These are phyloP conservation scores for Lodderomyces orthopsilosis DNA, from an alignment of 1,139 yeast genomes.

Conservation along the genomic window DNA sequence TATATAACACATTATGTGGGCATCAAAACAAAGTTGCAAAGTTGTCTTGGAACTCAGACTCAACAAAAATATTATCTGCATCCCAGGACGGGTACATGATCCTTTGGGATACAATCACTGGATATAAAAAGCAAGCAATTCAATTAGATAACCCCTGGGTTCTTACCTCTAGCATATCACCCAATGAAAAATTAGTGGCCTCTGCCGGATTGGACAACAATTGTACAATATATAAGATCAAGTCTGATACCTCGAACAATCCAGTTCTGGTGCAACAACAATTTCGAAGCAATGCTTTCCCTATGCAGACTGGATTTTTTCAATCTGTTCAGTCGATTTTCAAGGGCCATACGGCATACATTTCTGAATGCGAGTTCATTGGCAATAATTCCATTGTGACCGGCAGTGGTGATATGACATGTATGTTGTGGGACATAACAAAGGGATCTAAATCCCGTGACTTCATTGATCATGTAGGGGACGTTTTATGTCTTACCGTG, in stretches of 20 bases:
- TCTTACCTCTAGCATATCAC: conserved; percentile 69
- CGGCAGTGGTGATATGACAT: conserved; percentile 81
- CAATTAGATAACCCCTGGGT: conserved; percentile 76
- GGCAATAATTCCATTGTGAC: conserved; percentile 55
- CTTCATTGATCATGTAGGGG: conserved; percentile 77
- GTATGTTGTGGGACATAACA: conserved; percentile 75
- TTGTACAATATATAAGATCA: conserved; percentile 64
- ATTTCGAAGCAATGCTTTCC: conserved; percentile 8
- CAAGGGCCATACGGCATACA: conserved; percentile 81
- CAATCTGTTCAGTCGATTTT: conserved; percentile 53
- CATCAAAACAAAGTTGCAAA: conserved; percentile 74
- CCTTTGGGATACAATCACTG: conserved; percentile 79
- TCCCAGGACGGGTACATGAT: conserved; percentile 87
- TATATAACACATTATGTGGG: conserved; percentile 54
- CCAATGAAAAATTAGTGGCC: conserved; percentile 63
- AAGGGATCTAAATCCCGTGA: conserved; percentile 55
- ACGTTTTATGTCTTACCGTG: conserved; percentile 58
- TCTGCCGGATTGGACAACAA: conserved; percentile 83
- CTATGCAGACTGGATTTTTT: conserved; percentile 25
- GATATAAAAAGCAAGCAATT: conserved; percentile 69
- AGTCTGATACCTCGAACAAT: conserved; percentile 16
- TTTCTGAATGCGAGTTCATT: conserved; percentile 71
- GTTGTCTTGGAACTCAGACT: conserved; percentile 66
- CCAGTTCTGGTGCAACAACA: conserved; percentile 8
- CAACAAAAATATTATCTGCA: conserved; percentile 61